Conservation (phyloP, 1,139 yeast species). For the Lodderomyces elongisporus region DNA sequence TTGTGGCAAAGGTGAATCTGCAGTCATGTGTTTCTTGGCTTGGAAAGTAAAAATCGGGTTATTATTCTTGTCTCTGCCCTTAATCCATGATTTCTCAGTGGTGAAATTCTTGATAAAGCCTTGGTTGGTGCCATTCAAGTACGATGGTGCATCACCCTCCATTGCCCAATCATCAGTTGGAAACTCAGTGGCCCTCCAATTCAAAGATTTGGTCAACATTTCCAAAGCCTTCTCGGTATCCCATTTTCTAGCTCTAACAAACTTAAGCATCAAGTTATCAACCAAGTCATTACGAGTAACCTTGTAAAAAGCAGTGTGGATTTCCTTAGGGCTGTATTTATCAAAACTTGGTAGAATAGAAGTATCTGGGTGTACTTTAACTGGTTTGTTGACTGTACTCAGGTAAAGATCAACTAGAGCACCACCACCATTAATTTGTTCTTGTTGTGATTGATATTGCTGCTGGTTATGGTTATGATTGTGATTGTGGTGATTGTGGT, state of each 20-base stretch:
- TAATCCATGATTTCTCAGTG: conserved; percentile 35
- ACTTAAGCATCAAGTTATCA: conserved; percentile 34
- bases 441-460: conserved; percentile 1
- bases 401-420: conserved; percentile 5
- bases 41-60: conserved; percentile 39
- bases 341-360: conserved; percentile 15
- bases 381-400: conserved; percentile 6
- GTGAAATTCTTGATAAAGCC: conserved; percentile 37
- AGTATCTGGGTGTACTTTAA: conserved; percentile 16
- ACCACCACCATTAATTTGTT: conserved; percentile 7
- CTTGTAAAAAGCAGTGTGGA: conserved; percentile 23
- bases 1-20: conserved; percentile 35
- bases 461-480: conserved; percentile 7
- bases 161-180: conserved; percentile 28
- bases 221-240: conserved; percentile 27
- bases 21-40: conserved; percentile 35
- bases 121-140: conserved; percentile 25
- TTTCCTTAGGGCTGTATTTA: conserved; percentile 22
- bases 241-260: conserved; percentile 42
- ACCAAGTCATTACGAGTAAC: conserved; percentile 28
- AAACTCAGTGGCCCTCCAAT: conserved; percentile 33
- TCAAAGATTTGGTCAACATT: conserved; percentile 34
- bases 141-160: conserved; percentile 40
- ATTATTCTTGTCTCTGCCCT: conserved; percentile 35
- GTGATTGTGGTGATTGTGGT: too few relatives aligned